A percentile compares a stretch with the other conserved stretches of the same genome.
Conservation (phyloP, 2,329 filamentous ascomycete species). For the Clonostachys rosea region DNA sequence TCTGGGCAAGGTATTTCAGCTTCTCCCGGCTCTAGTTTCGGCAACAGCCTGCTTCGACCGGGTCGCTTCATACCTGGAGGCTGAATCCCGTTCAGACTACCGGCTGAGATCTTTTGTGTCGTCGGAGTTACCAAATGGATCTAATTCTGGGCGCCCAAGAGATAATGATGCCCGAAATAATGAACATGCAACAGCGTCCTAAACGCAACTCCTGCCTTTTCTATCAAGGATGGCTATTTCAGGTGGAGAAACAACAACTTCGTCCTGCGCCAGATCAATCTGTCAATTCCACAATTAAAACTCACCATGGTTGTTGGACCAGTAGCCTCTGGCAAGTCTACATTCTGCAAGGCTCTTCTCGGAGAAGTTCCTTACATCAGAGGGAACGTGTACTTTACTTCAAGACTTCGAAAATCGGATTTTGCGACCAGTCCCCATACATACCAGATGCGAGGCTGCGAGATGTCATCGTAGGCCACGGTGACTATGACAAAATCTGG, state of each 20-base stretch:
- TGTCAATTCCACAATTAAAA: slow-evolving; percentile 6
- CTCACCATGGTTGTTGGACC: slow-evolving; percentile 29
- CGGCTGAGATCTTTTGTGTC: neutral
- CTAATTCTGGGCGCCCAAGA: too few relatives aligned
- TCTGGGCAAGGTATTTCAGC: neutral
- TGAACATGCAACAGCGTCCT: too few relatives aligned
- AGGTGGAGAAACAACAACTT: slow-evolving; percentile 14
- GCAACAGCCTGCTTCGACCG: slow-evolving; percentile 2
- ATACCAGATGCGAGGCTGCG: slow-evolving; percentile 24
- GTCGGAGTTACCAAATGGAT: too few relatives aligned
- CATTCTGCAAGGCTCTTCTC: slow-evolving; percentile 25
- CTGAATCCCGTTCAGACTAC: neutral
- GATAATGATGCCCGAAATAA: too few relatives aligned
- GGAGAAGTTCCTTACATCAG: slow-evolving; percentile 14
- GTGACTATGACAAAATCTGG: slow-evolving; percentile 15
- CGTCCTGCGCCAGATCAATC: slow-evolving; percentile 11
- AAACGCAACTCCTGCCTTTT: too few relatives aligned
- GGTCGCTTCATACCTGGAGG: slow-evolving; percentile 1
- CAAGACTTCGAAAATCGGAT: slow-evolving; percentile 12
- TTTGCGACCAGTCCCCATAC: slow-evolving; percentile 24
- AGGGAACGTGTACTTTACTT: slow-evolving; percentile 6
- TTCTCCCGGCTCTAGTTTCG: slow-evolving; percentile 1
- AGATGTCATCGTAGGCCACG: slow-evolving; percentile 29
- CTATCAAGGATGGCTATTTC: slow-evolving; percentile 5
- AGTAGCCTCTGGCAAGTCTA: slow-evolving; percentile 28